phyloP scores from a whole-genome alignment of 2,329 filamentous ascomycete genomes.

The Sarocladium kiliense region DNA sequence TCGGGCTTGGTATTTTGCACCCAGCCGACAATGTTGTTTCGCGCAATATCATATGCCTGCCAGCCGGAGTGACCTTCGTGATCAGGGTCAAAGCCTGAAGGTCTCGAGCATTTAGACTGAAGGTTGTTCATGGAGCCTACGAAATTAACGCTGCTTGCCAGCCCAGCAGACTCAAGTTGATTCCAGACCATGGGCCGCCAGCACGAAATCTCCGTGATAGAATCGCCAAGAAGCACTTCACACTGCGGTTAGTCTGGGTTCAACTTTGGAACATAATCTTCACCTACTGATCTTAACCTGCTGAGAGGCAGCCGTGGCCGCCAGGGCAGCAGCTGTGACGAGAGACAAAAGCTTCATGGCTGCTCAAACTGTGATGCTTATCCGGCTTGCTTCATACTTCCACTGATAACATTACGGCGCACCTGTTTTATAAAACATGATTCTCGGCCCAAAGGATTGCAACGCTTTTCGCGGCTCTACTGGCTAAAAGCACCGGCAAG shows the following conservation, averaged over 20 bases:
- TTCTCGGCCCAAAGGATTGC: not conserved
- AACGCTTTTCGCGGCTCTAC: not conserved
- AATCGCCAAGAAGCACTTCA: constrained; percentile 36
- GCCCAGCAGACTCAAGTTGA: constrained; percentile 26
- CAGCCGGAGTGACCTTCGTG: constrained; percentile 41
- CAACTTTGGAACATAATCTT: not conserved
- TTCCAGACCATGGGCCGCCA: constrained; percentile 38
- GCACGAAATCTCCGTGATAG: constrained; percentile 41
- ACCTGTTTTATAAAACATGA: not conserved
- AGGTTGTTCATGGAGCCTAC: constrained; percentile 36
- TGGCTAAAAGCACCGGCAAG: not conserved
- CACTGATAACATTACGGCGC: no score
- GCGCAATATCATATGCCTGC: constrained; percentile 37
- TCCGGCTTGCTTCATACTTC: not conserved
- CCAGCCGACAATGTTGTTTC: constrained; percentile 33
- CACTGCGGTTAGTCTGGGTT: not conserved
- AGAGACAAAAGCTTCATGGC: constrained; percentile 1
- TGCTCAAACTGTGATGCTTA: not conserved
- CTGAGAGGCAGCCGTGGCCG: constrained; percentile 9
- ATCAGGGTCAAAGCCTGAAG: constrained; percentile 29
- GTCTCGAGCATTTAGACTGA: constrained; percentile 27
- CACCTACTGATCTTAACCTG: constrained; percentile 12
- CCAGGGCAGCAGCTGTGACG: not conserved
- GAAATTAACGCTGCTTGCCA: constrained; percentile 31
- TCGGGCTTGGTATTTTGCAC: constrained; percentile 31